phyloP scores from a whole-genome alignment of 345 rosid genomes.

The Euphorbia pulcherrima region DNA sequence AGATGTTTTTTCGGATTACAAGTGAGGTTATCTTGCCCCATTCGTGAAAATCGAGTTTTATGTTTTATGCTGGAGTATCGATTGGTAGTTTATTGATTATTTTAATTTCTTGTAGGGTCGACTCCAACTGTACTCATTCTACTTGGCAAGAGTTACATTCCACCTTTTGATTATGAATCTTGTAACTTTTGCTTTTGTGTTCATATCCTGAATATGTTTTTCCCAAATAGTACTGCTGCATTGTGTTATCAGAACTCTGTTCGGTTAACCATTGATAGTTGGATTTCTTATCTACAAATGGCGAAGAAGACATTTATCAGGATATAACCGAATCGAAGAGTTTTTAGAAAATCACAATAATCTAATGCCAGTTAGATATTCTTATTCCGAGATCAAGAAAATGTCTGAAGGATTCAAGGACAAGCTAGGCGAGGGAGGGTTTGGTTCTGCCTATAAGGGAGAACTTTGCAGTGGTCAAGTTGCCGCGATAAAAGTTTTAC shows the following conservation, averaged over 20 bases:
- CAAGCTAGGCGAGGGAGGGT: conserved; percentile 1
- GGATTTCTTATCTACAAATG: conserved; percentile 2
- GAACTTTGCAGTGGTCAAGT: background rate
- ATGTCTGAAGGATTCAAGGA: background rate
- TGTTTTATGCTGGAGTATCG: background rate
- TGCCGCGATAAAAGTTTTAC: background rate
- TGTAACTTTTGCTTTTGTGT: background rate
- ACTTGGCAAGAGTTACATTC: background rate
- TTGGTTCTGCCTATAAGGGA: background rate
- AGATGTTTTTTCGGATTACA: background rate
- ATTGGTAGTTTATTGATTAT: background rate
- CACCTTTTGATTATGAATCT: background rate
- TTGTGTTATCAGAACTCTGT: background rate
- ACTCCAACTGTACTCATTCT: background rate
- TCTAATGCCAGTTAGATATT: background rate
- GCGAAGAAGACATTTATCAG: conserved; percentile 1
- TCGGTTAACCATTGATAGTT: background rate
- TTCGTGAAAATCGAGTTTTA: background rate
- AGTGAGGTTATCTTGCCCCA: background rate
- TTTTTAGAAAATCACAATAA: conserved; percentile 2
- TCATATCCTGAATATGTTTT: background rate
- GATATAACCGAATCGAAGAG: background rate
- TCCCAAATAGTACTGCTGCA: background rate
- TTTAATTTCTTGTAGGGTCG: background rate
- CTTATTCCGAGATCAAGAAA: conserved; percentile 1